phyloP scores from a whole-genome alignment of 2,329 filamentous ascomycete species.

The Trichophyton simii region DNA sequence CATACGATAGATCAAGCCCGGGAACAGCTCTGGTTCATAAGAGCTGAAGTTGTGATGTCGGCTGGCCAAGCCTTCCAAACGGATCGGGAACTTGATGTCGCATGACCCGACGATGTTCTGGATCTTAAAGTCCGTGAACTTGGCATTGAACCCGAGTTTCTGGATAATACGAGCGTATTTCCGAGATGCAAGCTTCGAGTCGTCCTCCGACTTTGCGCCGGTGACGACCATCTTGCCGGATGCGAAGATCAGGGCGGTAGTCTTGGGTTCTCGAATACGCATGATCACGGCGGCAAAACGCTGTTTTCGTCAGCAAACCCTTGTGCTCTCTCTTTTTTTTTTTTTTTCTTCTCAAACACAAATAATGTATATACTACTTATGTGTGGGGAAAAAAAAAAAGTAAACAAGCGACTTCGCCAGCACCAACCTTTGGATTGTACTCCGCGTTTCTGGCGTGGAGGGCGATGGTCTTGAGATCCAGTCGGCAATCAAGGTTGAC shows the following conservation, averaged over 20 bases:
- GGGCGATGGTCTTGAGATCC: conserved; percentile 96
- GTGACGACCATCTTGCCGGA: conserved; percentile 99
- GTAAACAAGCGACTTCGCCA: neutral
- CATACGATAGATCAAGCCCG: conserved; percentile 99
- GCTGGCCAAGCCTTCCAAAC: conserved; percentile 85
- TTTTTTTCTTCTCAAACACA: conserved; percentile 9
- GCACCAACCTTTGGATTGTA: conserved; percentile 82
- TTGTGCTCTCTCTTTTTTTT: conserved; percentile 21
- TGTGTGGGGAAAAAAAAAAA: too few relatives aligned
- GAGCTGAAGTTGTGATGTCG: conserved; percentile 99
- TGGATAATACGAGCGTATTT: conserved; percentile 99
- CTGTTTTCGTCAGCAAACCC: conserved; percentile 41
- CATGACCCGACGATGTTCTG: conserved; percentile 98
- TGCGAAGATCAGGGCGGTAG: conserved; percentile 93
- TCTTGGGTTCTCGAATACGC: conserved; percentile 98
- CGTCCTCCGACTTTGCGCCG: conserved; percentile 93
- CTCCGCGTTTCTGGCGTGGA: conserved; percentile 95
- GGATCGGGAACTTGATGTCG: conserved; percentile 98
- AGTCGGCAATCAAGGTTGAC: conserved; percentile 96
- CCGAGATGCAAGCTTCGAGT: conserved; percentile 88
- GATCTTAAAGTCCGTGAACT: conserved; percentile 99
- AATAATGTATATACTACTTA: neutral
- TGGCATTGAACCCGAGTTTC: conserved; percentile 98
- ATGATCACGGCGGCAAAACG: conserved; percentile 99
- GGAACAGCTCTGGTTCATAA: conserved; percentile 96